phyloP scores from a whole-genome alignment of 1,284 basidiomycete species.

The Malassezia caprae region DNA sequence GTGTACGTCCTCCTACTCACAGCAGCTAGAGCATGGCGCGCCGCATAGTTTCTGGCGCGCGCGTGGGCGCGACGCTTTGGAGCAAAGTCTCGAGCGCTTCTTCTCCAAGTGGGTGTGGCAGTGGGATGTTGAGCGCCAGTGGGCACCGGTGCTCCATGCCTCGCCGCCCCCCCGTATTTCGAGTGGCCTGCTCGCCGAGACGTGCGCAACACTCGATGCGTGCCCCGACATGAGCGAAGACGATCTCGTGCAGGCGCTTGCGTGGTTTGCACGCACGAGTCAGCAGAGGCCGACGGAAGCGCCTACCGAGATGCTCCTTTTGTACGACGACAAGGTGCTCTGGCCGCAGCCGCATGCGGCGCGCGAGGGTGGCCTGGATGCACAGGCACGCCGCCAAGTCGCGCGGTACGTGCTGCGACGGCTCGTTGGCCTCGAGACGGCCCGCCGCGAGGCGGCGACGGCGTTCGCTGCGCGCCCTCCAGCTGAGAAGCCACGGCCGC shows the following conservation, averaged over 20 bases:
- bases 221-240: neutral
- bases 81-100: conserved; percentile 4
- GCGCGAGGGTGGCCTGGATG: neutral
- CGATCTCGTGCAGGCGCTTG: neutral
- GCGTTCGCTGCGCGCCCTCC: neutral
- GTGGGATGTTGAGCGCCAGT: conserved; percentile 17
- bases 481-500: neutral
- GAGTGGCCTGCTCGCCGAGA: conserved; percentile 6
- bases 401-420: conserved; percentile 6
- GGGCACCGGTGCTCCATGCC: conserved; percentile 5
- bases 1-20: neutral
- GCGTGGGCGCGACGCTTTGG: conserved; percentile 1
- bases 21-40: conserved; percentile 1
- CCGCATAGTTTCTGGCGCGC: neutral
- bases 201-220: neutral
- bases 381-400: neutral
- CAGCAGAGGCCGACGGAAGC: neutral
- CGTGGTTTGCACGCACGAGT: neutral
- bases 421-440: conserved; percentile 3
- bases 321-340: conserved; percentile 12
- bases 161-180: neutral
- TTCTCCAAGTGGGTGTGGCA: conserved; percentile 17
- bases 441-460: conserved; percentile 1
- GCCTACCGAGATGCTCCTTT: neutral
- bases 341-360: conserved; percentile 7